Base-by-base conservation (phyloP, 352 stramenopile genomes). In the Pythium coloratum region DNA sequence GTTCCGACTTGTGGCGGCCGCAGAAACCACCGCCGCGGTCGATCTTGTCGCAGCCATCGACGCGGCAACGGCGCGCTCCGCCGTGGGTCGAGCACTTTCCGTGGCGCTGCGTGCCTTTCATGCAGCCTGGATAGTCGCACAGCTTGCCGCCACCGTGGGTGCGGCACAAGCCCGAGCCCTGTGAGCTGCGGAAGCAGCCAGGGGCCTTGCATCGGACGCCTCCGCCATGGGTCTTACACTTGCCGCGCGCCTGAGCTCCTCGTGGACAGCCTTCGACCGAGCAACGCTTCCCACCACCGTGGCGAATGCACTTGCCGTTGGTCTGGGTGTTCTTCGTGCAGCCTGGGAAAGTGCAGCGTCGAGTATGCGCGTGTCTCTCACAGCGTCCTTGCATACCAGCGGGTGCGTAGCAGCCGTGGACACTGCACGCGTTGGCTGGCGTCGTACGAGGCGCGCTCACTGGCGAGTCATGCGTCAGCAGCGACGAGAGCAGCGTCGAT, bases 1-100 rank as follows among this genome's bases (percentile, higher is more conserved):
- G 14, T 44, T 71, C 24, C 18, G 32, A 59, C 69, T 76, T 80
- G 67, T 88, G 80, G n/a, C 59, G 54, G 2, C 72, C 71, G 42
- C 80, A 88, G n/a, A 80, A 54, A 14, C 80, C 80, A 13, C 80
- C 80, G 28, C 80, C 78, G 18, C 81, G 76, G 59, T 88, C 80
- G 18, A 73, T 66, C 49, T 82, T 82, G 5, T 40, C 61, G 40
- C 80, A 88, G 20, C 76, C 76, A 0, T 53, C 49, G n/a, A 84
- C 63, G 1, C 28, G 47, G 62, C 80, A 88, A 2, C 66, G 65
- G 6, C 76, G 67, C 33, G 69, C 59, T 2, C 78, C 78, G 32
- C 76, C 80, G 55, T 88, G 80, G 16, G 70, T 77, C 28, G 76
- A 82, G 70, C 80, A 88, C 58, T 80, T 75, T 44, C 80, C 80